Percentiles rank a stretch among this genome's conserved stretches.
phyloP scores from a whole-genome alignment of 1,284 basidiomycete species.

The Pascua sp. region DNA sequence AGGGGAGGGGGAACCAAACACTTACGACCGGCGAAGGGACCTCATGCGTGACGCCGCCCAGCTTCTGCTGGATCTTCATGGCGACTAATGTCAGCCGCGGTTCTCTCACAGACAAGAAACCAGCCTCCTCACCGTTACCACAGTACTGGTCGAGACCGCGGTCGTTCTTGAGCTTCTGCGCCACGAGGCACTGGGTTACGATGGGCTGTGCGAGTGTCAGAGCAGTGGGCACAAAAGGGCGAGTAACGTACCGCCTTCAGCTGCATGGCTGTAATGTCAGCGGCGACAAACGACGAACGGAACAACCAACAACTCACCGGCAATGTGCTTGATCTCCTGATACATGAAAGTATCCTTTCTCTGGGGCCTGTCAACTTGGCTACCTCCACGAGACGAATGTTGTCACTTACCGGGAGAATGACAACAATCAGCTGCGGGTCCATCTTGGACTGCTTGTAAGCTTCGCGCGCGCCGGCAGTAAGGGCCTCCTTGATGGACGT shows the following conservation, averaged over 20 bases:
- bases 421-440: slow-evolving; percentile 46
- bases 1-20: neutral
- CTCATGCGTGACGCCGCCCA: slow-evolving; percentile 52
- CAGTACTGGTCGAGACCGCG: slow-evolving; percentile 52
- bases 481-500: slow-evolving; percentile 7
- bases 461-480: slow-evolving; percentile 23
- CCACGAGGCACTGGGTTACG: slow-evolving; percentile 46
- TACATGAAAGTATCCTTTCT: slow-evolving; percentile 44
- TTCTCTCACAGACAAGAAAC: neutral
- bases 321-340: slow-evolving; percentile 48
- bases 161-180: slow-evolving; percentile 42
- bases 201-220: no score
- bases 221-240: slow-evolving; percentile 21
- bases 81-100: slow-evolving; percentile 7
- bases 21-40: slow-evolving; percentile 28
- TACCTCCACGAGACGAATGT: neutral
- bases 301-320: slow-evolving; percentile 12
- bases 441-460: slow-evolving; percentile 30
- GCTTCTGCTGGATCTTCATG: slow-evolving; percentile 52
- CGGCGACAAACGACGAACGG: neutral
- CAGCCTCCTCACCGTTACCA: slow-evolving; percentile 36
- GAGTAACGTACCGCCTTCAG: slow-evolving; percentile 8
- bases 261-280: slow-evolving; percentile 3
- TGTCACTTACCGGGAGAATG: slow-evolving; percentile 37
- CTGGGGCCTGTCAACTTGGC: slow-evolving; percentile 6